Evolutionary conservation across 768 basidiomycete species (phyloP).

Genomic region (Pisolithus albus): DNA sequence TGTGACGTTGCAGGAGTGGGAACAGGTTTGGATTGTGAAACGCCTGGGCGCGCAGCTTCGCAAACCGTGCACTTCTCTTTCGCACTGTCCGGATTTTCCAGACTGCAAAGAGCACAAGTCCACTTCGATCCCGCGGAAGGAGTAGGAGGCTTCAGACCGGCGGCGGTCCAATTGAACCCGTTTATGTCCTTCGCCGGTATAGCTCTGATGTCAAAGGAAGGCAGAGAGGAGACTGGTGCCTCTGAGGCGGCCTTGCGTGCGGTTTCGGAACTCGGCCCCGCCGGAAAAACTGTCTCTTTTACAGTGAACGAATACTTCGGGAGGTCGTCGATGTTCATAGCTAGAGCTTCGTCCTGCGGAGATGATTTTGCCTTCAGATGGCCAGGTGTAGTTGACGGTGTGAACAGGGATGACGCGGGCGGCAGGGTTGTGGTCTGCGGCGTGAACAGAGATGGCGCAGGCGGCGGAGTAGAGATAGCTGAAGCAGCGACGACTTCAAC

Average conservation of each 20-base stretch:
- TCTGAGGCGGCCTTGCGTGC: conserved; percentile 34
- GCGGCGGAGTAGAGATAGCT: conserved; percentile 1
- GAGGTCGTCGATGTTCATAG: conserved; percentile 26
- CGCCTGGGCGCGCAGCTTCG: conserved; percentile 29
- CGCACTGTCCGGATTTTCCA: conserved; percentile 31
- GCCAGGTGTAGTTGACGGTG: neutral
- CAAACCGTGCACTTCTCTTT: conserved; percentile 42
- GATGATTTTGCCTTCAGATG: conserved; percentile 16
- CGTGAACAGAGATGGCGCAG: too few species aligned
- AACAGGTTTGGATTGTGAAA: neutral
- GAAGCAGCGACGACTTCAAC: conserved; percentile 27
- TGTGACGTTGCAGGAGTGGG: neutral
- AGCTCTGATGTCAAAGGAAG: conserved; percentile 33
- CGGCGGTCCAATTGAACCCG: conserved; percentile 57
- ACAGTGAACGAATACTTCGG: conserved; percentile 29
- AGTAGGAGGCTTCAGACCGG: conserved; percentile 46
- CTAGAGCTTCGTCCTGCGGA: conserved; percentile 22
- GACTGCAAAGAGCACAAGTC: conserved; percentile 50
- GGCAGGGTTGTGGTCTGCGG: conserved; percentile 28
- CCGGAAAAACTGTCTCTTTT: conserved; percentile 8
- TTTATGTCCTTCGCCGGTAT: conserved; percentile 20
- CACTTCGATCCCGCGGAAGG: conserved; percentile 30
- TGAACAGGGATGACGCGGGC: neutral
- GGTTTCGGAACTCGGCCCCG: conserved; percentile 16
- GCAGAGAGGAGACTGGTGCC: conserved; percentile 38